phyloP scores from a whole-genome alignment of 2,329 filamentous ascomycete genomes.

The Colletotrichum falcatum region DNA sequence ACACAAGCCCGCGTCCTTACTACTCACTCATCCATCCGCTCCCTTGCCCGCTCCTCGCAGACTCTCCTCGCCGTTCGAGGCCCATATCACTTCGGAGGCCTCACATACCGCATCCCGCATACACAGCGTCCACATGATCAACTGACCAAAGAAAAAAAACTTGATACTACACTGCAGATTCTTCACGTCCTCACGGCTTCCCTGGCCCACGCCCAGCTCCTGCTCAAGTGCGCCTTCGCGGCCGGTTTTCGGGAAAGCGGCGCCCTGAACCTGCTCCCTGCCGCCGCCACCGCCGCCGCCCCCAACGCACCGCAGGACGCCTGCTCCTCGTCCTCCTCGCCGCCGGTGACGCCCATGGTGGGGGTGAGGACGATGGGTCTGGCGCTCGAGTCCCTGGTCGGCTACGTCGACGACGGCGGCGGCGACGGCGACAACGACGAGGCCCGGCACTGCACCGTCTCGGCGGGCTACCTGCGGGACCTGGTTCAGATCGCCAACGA shows the following conservation, averaged over 20 bases:
- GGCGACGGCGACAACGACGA: conserved; percentile 47
- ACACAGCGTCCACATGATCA: conserved; percentile 8
- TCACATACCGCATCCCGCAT: neutral
- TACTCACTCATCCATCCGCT: neutral
- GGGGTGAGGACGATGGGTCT: conserved; percentile 88
- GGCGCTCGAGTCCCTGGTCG: conserved; percentile 84
- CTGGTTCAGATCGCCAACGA: conserved; percentile 80
- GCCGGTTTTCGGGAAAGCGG: conserved; percentile 94
- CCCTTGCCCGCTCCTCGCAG: too few relatives aligned
- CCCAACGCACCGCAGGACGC: conserved; percentile 45
- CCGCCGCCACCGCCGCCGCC: conserved; percentile 42
- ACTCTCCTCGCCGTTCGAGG: neutral
- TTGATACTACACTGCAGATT: conserved; percentile 69
- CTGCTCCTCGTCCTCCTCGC: conserved; percentile 43
- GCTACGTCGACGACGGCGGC: conserved; percentile 53
- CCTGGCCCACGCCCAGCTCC: conserved; percentile 76
- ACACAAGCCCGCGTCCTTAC: neutral
- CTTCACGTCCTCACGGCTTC: conserved; percentile 88
- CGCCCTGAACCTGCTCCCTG: conserved; percentile 72
- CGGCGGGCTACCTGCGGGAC: conserved; percentile 73
- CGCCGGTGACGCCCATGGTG: conserved; percentile 73
- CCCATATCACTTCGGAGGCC: neutral
- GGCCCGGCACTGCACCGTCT: conserved; percentile 64
- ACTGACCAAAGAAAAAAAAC: neutral
- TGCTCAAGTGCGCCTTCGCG: conserved; percentile 80